Evolutionary conservation across 1,284 basidiomycete genomes (phyloP).

Genomic region (Austroboletus rostrupii): DNA sequence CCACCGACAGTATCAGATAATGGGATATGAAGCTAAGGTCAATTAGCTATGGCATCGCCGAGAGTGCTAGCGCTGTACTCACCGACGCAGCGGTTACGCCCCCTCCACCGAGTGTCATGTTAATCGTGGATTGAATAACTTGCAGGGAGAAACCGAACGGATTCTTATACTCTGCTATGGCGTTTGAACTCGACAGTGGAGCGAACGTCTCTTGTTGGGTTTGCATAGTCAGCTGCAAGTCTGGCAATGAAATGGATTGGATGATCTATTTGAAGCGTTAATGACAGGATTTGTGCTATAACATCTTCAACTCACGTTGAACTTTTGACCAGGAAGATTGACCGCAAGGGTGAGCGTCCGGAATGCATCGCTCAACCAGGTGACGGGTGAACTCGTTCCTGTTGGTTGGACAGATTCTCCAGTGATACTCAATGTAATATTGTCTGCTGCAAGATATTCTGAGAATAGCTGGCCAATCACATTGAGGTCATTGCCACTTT

Average conservation of each 20-base stretch:
- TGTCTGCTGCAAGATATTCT: slow-evolving; percentile 62
- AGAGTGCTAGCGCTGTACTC: slow-evolving; percentile 8
- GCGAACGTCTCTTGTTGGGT: slow-evolving; percentile 52
- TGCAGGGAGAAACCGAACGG: slow-evolving; percentile 76
- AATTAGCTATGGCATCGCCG: slow-evolving; percentile 6
- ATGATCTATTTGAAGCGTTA: slow-evolving; percentile 47
- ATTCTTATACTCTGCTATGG: slow-evolving; percentile 67
- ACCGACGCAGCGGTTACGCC: slow-evolving; percentile 57
- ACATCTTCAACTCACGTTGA: slow-evolving; percentile 36
- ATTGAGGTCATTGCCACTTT: slow-evolving; percentile 50
- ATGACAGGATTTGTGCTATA: neutral
- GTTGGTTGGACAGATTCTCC: slow-evolving; percentile 64
- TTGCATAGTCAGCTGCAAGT: slow-evolving; percentile 55
- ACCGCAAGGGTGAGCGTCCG: slow-evolving; percentile 63
- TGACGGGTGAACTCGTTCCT: slow-evolving; percentile 47
- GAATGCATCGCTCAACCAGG: slow-evolving; percentile 72
- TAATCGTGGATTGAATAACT: slow-evolving; percentile 54
- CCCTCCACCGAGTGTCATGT: slow-evolving; percentile 47
- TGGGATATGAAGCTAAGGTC: slow-evolving; percentile 52
- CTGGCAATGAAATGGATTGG: slow-evolving; percentile 59
- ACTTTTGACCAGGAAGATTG: slow-evolving; percentile 61
- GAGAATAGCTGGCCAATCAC: slow-evolving; percentile 66
- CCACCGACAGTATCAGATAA: slow-evolving; percentile 50
- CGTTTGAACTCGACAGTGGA: slow-evolving; percentile 58
- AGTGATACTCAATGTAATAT: slow-evolving; percentile 56